phyloP scores from a whole-genome alignment of 768 basidiomycete species.

The Pleurotus giganteus region DNA sequence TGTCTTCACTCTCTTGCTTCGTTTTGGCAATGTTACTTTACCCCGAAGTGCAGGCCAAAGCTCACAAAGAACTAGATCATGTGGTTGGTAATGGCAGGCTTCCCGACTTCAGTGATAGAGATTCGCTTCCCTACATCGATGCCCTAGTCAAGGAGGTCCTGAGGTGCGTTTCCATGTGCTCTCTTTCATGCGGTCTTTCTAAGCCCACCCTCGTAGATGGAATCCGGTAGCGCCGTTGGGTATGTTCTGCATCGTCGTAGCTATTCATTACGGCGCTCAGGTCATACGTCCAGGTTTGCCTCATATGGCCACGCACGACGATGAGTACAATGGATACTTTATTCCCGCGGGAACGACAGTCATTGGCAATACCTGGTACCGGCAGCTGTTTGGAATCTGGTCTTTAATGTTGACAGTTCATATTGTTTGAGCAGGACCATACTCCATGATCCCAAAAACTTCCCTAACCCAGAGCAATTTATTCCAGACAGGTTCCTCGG shows the following conservation, averaged over 20 bases:
- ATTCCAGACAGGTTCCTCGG: slow-evolving; percentile 25
- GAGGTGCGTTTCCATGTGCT: slow-evolving; percentile 10
- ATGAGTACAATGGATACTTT: slow-evolving; percentile 30
- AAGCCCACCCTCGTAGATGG: not conserved
- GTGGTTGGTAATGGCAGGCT: slow-evolving; percentile 27
- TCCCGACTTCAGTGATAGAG: slow-evolving; percentile 25
- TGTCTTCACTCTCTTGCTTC: slow-evolving; percentile 20
- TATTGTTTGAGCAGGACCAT: slow-evolving; percentile 23
- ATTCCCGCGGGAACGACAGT: slow-evolving; percentile 31
- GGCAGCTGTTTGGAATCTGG: not conserved
- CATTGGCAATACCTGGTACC: slow-evolving; percentile 29
- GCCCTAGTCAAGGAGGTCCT: slow-evolving; percentile 28
- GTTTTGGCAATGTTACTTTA: slow-evolving; percentile 23
- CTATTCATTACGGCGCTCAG: not conserved
- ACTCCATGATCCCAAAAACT: slow-evolving; percentile 30
- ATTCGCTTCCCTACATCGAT: slow-evolving; percentile 26
- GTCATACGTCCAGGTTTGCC: slow-evolving; percentile 17
- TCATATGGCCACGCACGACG: slow-evolving; percentile 26
- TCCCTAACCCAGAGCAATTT: slow-evolving; percentile 29
- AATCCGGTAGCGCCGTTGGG: slow-evolving; percentile 19
- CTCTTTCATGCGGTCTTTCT: not conserved
- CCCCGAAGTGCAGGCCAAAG: slow-evolving; percentile 24
- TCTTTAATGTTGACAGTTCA: not conserved
- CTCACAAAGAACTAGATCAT: slow-evolving; percentile 32
- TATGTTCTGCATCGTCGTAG: slow-evolving; percentile 5